These are phyloP conservation scores for Amphibolis antarctica DNA, from an alignment of 106 monocot species.

Conservation along the genomic window DNA sequence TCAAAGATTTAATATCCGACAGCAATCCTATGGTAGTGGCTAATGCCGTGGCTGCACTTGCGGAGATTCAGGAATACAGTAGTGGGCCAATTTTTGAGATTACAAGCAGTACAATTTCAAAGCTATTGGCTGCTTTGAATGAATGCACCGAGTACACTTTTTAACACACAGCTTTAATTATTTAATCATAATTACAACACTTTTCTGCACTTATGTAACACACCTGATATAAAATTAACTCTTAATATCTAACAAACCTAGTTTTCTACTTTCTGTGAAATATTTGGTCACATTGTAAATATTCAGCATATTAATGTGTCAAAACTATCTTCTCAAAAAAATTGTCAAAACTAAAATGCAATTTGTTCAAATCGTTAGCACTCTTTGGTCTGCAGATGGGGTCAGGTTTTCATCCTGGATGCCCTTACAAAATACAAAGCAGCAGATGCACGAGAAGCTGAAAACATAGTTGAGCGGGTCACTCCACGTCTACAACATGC, in stretches of 20 bases:
- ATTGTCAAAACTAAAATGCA: too few species aligned
- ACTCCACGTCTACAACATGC: constrained; percentile 98
- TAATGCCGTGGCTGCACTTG: constrained; percentile 98
- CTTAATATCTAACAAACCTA: too few species aligned
- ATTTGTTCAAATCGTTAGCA: too few species aligned
- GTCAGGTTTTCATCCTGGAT: constrained; percentile 96
- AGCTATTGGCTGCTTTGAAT: constrained; percentile 93
- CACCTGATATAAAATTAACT: too few species aligned
- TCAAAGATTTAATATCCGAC: constrained; percentile 96
- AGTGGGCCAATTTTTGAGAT: constrained; percentile 87
- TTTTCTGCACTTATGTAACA: too few species aligned
- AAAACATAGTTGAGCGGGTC: constrained; percentile 93
- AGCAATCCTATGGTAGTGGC: constrained; percentile 99
- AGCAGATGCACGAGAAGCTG: constrained; percentile 89
- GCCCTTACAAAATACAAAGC: constrained; percentile 90
- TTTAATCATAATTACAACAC: too few species aligned
- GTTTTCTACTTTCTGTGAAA: too few species aligned
- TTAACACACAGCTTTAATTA: background rate
- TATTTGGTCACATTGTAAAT: too few species aligned
- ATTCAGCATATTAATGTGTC: too few species aligned
- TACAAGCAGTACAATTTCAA: constrained; percentile 78
- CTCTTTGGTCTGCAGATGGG: constrained; percentile 82
- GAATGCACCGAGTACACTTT: constrained; percentile 99
- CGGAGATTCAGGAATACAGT: constrained; percentile 91
- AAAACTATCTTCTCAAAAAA: too few species aligned